Conservation (phyloP, 192 early-diverging fungal genomes). For the Funneliformis mosseae region DNA sequence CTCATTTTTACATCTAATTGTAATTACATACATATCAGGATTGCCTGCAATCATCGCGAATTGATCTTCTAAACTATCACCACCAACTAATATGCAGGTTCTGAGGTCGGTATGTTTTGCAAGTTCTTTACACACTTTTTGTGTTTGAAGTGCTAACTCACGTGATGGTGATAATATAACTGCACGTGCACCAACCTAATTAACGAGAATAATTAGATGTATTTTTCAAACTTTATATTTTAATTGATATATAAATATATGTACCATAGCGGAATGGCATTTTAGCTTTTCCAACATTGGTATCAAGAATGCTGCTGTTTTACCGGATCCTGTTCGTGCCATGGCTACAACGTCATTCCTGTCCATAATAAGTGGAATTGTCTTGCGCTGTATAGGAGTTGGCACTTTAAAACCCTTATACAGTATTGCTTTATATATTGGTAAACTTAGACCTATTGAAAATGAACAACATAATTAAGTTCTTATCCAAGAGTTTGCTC, state of each 20-base stretch:
- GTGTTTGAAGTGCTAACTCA: constrained; percentile 96
- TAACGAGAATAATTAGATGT: no score
- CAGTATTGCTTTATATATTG: constrained; percentile 83
- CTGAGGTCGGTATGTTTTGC: constrained; percentile 92
- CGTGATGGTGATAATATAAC: constrained; percentile 92
- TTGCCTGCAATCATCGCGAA: constrained; percentile 91
- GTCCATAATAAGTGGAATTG: constrained; percentile 90
- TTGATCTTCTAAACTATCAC: constrained; percentile 96
- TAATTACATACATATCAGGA: constrained; percentile 78
- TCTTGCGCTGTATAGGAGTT: constrained; percentile 97
- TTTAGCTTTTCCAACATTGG: constrained; percentile 90
- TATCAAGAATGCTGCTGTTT: constrained; percentile 94
- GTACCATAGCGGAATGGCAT: constrained; percentile 82
- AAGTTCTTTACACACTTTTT: constrained; percentile 91
- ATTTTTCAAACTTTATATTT: not conserved
- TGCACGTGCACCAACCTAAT: constrained; percentile 65
- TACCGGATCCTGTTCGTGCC: constrained; percentile 98
- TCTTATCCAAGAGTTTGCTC: not conserved
- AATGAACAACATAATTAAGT: not conserved
- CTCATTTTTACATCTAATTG: not conserved
- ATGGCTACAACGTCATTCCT: constrained; percentile 96
- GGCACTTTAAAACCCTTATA: constrained; percentile 96
- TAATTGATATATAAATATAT: not conserved
- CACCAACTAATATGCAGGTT: constrained; percentile 88
- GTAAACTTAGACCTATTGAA: constrained; percentile 69